These are phyloP conservation scores for Chamaecrista fasciculata DNA, from an alignment of 306 rosid species.

Conservation along the genomic window DNA sequence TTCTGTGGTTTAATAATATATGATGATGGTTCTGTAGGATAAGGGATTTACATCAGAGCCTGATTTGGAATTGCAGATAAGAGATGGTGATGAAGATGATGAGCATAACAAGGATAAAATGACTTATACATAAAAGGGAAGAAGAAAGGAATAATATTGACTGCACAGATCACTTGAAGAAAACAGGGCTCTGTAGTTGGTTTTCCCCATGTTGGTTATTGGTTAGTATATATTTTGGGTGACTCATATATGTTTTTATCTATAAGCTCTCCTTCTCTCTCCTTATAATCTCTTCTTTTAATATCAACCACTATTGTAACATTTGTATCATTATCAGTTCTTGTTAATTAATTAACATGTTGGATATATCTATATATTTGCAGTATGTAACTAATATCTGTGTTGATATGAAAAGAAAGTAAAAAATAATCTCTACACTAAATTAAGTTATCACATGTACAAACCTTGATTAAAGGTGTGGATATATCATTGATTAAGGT, in stretches of 20 bases:
- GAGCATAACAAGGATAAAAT: slow-evolving; percentile 3
- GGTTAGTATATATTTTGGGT: slow-evolving; percentile 55
- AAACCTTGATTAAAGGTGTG: neutral
- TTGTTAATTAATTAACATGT: slow-evolving; percentile 1
- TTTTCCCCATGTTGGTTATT: slow-evolving; percentile 65
- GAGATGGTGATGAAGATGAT: too few relatives aligned
- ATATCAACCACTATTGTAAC: slow-evolving; percentile 15
- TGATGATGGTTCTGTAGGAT: slow-evolving; percentile 45
- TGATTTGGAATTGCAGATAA: slow-evolving; percentile 46
- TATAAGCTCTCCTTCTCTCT: slow-evolving; percentile 17
- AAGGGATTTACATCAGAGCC: slow-evolving; percentile 38
- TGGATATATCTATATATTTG: neutral
- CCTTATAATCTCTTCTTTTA: slow-evolving; percentile 11
- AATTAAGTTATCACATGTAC: too few relatives aligned
- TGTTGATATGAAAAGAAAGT: neutral
- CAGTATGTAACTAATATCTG: too few relatives aligned
- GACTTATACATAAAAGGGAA: slow-evolving; percentile 30
- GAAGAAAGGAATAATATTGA: slow-evolving; percentile 37
- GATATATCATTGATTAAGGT: too few relatives aligned
- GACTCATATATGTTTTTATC: slow-evolving; percentile 28
- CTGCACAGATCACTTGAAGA: slow-evolving; percentile 53
- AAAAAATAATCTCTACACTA: neutral
- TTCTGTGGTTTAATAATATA: too few relatives aligned
- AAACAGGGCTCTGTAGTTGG: slow-evolving; percentile 74
- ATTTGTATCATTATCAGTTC: slow-evolving; percentile 18